Base-by-base conservation (phyloP, 495 filamentous ascomycete genomes). In the Xylaria sp. region DNA sequence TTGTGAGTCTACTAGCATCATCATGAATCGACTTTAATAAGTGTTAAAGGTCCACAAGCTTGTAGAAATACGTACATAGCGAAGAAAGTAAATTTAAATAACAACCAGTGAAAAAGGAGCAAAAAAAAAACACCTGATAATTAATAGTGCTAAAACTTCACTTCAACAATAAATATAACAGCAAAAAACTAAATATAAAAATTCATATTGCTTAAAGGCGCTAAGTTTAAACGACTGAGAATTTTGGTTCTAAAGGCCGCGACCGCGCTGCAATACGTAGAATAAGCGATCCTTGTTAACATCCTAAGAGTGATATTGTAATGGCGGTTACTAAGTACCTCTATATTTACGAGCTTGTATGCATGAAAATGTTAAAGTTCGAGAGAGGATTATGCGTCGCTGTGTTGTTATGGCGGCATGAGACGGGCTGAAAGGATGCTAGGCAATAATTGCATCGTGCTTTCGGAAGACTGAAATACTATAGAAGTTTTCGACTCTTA, bases 141-240 rank as follows among this genome's bases (percentile, higher is more conserved):
- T n/a, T n/a, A n/a, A n/a, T n/a, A n/a, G n/a, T n/a, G n/a, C n/a
- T n/a, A n/a, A n/a, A n/a, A n/a, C n/a, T n/a, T n/a, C n/a, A n/a
- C n/a, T n/a, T n/a, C n/a, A n/a, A n/a, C n/a, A n/a, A n/a, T n/a
- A n/a, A n/a, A n/a, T n/a, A n/a, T n/a, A n/a, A n/a, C n/a, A n/a
- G n/a, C n/a, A n/a, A n/a, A n/a, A n/a, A n/a, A n/a, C n/a, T n/a
- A n/a, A n/a, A n/a, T n/a, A n/a, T n/a, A n/a, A n/a, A n/a, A n/a
- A n/a, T n/a, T n/a, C n/a, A n/a, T n/a, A n/a, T n/a, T n/a, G n/a
- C n/a, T n/a, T n/a, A n/a, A n/a, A n/a, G n/a, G n/a, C 33, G n/a
- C 7, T n/a, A 40, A 62, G 59, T 63, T 65, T 29, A 40, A 44
- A 65, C 44, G 62, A 17, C 21, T 37, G 31, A 52, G 17, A 59